Percentiles rank a stretch among this genome's conserved stretches.
These are phyloP conservation scores for Pichia deserticola DNA, from an alignment of 805 yeast species.

Conservation along the genomic window DNA sequence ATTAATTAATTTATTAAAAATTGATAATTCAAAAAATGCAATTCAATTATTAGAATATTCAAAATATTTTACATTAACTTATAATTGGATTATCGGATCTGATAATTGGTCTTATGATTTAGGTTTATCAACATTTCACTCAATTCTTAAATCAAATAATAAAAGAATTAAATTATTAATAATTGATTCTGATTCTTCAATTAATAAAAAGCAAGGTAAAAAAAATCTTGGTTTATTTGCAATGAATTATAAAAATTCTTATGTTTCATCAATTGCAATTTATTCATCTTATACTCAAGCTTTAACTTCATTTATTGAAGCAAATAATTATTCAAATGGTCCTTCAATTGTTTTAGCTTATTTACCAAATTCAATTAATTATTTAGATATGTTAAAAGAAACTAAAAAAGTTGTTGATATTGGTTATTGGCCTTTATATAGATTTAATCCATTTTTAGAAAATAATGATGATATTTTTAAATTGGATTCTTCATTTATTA, in stretches of 20 bases:
- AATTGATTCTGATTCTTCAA: conserved; percentile 77
- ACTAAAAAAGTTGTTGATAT: conserved; percentile 86
- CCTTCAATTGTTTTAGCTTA: conserved; percentile 90
- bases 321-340: conserved; percentile 71
- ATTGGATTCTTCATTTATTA: conserved; percentile 77
- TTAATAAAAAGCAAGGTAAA: conserved; percentile 50
- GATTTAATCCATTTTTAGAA: conserved; percentile 63
- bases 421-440: conserved; percentile 95
- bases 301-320: conserved; percentile 81
- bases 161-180: conserved; percentile 77
- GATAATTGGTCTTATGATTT: conserved; percentile 94
- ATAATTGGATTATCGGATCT: conserved; percentile 85
- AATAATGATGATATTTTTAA: conserved; percentile 50
- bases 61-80: conserved; percentile 38
- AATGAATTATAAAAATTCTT: conserved; percentile 83
- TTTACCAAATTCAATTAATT: conserved; percentile 62
- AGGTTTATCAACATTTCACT: conserved; percentile 88
- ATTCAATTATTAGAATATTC: conserved; percentile 38
- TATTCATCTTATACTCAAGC: conserved; percentile 92
- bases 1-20: conserved; percentile 26
- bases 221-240: conserved; percentile 93
- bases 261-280: conserved; percentile 91
- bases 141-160: conserved; percentile 59
- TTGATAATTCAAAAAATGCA: conserved; percentile 26
- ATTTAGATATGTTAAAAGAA: conserved; percentile 71